phyloP scores from a whole-genome alignment of 2,329 filamentous ascomycete species.

The Paracoccidioides brasiliensis region DNA sequence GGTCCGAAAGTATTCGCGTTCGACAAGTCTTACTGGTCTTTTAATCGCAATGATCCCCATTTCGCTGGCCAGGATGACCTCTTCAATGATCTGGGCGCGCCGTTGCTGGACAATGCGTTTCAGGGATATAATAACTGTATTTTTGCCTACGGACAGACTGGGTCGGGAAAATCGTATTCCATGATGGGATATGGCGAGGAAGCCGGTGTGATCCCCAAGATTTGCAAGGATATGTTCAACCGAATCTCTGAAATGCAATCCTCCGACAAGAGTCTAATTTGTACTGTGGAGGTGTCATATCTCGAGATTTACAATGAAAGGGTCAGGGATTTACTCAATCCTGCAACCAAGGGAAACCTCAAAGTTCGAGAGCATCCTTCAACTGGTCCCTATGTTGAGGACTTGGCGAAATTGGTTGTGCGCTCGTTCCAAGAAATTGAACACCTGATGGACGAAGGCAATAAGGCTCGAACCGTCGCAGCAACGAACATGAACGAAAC shows the following conservation, averaged over 20 bases:
- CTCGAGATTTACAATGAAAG: slow-evolving; percentile 98
- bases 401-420: slow-evolving; percentile 88
- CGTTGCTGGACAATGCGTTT: slow-evolving; percentile 93
- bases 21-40: slow-evolving; percentile 97
- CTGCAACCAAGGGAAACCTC: slow-evolving; percentile 86
- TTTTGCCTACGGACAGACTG: slow-evolving; percentile 96
- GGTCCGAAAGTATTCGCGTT: slow-evolving; percentile 83
- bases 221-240: slow-evolving; percentile 96
- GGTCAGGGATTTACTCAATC: slow-evolving; percentile 89
- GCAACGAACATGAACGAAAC: slow-evolving; percentile 99
- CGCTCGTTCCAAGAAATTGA: slow-evolving; percentile 92
- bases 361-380: slow-evolving; percentile 97
- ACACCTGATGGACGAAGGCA: slow-evolving; percentile 96
- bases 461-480: slow-evolving; percentile 94
- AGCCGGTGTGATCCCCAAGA: slow-evolving; percentile 86
- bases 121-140: slow-evolving; percentile 99
- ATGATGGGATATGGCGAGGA: slow-evolving; percentile 99
- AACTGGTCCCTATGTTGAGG: slow-evolving; percentile 94
- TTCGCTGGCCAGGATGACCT: slow-evolving; percentile 86
- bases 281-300: slow-evolving; percentile 95
- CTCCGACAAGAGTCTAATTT: slow-evolving; percentile 62
- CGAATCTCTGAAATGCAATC: slow-evolving; percentile 59
- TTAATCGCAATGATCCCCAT: slow-evolving; percentile 63
- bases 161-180: slow-evolving; percentile 96
- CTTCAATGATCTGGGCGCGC: slow-evolving; percentile 75